A percentile compares a stretch with the other conserved stretches of the same genome.
Evolutionary conservation across 805 yeast species (phyloP).

Genomic region (Maudiozyma serrabonitensis): DNA sequence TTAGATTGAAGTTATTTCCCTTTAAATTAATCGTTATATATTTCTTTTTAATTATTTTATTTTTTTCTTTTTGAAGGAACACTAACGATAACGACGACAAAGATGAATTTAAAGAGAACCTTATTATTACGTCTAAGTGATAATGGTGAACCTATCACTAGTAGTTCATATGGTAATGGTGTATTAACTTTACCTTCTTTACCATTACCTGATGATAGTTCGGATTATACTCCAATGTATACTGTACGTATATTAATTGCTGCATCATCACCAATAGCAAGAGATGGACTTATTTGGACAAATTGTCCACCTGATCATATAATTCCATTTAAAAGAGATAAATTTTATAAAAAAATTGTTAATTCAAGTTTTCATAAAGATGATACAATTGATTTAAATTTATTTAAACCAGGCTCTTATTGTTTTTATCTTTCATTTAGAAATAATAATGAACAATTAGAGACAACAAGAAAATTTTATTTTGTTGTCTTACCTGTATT

Average conservation of each 20-base stretch:
- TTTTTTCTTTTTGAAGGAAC: not conserved
- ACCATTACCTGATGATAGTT: conserved; percentile 29
- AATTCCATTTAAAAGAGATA: conserved; percentile 44
- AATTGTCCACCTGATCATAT: conserved; percentile 49
- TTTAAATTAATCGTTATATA: no score
- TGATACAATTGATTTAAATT: conserved; percentile 46
- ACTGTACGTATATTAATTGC: conserved; percentile 52
- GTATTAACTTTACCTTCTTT: conserved; percentile 33
- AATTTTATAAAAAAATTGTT: conserved; percentile 43
- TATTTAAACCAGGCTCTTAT: conserved; percentile 70
- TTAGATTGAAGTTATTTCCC: no score
- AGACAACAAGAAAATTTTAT: conserved; percentile 51
- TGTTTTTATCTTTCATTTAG: conserved; percentile 60
- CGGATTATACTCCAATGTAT: conserved; percentile 36
- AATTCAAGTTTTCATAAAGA: conserved; percentile 56
- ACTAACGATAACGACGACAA: not conserved
- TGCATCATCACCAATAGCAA: conserved; percentile 65
- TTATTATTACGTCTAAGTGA: conserved; percentile 29
- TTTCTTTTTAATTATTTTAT: no score
- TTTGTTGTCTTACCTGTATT: conserved; percentile 78
- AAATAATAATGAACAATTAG: conserved; percentile 27
- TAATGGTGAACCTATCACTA: conserved; percentile 29
- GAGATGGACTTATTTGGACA: conserved; percentile 63
- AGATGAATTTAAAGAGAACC: conserved; percentile 18
- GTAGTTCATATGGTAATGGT: conserved; percentile 28